phyloP scores from a whole-genome alignment of 805 yeast species.

The Blastobotrys parvus region DNA sequence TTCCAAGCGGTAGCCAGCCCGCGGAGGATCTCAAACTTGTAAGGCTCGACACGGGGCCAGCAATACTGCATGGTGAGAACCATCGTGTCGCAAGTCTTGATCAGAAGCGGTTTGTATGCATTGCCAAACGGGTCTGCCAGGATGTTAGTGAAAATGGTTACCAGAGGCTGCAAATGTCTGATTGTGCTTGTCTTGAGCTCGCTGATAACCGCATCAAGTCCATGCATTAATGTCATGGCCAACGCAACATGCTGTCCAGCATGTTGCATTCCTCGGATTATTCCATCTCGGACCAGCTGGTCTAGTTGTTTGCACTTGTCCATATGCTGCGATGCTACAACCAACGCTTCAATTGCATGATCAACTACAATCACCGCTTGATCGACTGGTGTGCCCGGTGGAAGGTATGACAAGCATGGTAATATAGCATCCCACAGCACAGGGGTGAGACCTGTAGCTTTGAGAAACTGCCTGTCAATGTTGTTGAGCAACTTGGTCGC shows the following conservation, averaged over 20 bases:
- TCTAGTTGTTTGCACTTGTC: constrained; percentile 22
- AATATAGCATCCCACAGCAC: constrained; percentile 23
- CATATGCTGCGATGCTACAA: constrained; percentile 28
- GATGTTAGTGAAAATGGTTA: constrained; percentile 17
- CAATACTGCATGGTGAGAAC: constrained; percentile 11
- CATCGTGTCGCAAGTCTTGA: constrained; percentile 12
- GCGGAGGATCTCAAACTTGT: constrained; percentile 22
- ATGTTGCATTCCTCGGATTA: constrained; percentile 20
- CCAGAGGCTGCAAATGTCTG: constrained; percentile 20
- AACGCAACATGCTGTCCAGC: constrained; percentile 18
- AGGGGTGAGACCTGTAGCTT: constrained; percentile 21
- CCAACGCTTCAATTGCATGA: constrained; percentile 37
- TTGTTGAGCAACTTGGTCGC: constrained; percentile 8
- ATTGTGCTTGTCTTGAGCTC: constrained; percentile 15
- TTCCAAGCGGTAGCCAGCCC: constrained; percentile 19
- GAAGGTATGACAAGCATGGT: constrained; percentile 25
- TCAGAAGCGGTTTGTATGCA: constrained; percentile 14
- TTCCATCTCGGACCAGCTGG: constrained; percentile 22
- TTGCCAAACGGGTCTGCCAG: constrained; percentile 26
- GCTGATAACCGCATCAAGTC: constrained; percentile 10
- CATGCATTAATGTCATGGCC: constrained; percentile 11
- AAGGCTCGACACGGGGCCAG: constrained; percentile 22
- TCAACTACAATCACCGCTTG: constrained; percentile 15
- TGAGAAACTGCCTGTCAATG: constrained; percentile 9
- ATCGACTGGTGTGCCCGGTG: constrained; percentile 22